Base-by-base conservation (phyloP, 805 yeast species). In the Lipomyces sp. region DNA sequence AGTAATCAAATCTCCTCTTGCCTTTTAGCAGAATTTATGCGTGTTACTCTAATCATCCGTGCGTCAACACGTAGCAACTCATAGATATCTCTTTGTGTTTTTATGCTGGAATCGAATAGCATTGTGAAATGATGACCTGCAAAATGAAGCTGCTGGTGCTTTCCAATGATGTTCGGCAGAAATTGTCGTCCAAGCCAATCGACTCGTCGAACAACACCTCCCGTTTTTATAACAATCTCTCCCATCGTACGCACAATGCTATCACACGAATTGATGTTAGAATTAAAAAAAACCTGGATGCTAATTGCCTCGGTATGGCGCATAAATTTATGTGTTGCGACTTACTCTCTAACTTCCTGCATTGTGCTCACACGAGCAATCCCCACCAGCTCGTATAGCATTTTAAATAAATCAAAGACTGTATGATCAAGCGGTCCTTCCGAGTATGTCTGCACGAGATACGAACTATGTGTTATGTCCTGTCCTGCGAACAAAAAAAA, bases 381-480 rank as follows among this genome's bases (percentile, higher is more conserved):
- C 56, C 97, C 97, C 68, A 92, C 85, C 54, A 94, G 81, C 81
- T 93, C 98, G 82, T 93, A 93, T 65, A 91, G 84, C 98, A 93
- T 93, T 34, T 42, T 60, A 18, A 33, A 18, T 53, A 32, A 30
- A 57, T 15, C 33, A 15, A 42, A 42, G 48, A n/a, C 6, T n/a
- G 48, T 42, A 42, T 10, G 24, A 42, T 2, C 13, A 42, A n/a
- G 8, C 4, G 8, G 48, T n/a, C 13, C n/a, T 42, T 42, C 18
- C 24, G 24, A 5, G 10, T 42, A 15, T 15, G 5, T 32, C 29
- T 30, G 18, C 24, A 42, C 42, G 42, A 15, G 24, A 3, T 2
- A 2, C 10, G 15, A 37, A 37, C 39, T 37, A 2, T 42, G 18
- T 42, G 48, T 15, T 42, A 42, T 42, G 4, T 37, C 13, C 13